These are phyloP conservation scores for Medicago lupulina DNA, from an alignment of 306 rosid species.

Conservation along the genomic window DNA sequence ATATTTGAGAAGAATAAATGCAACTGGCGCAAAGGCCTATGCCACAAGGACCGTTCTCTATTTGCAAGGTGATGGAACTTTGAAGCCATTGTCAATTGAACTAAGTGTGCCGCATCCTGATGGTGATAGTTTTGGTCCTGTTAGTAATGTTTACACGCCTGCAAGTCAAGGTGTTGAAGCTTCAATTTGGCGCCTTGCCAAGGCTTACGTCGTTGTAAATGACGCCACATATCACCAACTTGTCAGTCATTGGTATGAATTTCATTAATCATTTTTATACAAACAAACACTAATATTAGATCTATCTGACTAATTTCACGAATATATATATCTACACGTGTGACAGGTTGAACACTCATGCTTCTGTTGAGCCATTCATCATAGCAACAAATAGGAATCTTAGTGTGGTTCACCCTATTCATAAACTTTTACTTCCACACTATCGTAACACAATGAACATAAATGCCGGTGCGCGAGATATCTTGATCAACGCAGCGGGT, in stretches of 20 bases:
- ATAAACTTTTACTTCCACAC: conserved; percentile 49
- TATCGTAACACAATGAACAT: conserved; percentile 54
- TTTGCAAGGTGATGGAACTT: conserved; percentile 68
- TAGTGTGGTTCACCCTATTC: conserved; percentile 51
- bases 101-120: conserved; percentile 60
- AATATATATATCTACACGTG: neutral
- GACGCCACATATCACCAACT: conserved; percentile 74
- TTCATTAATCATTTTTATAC: neutral
- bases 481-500: conserved; percentile 46
- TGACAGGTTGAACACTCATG: conserved; percentile 77
- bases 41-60: conserved; percentile 65
- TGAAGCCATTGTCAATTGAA: conserved; percentile 76
- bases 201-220: conserved; percentile 73
- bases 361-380: conserved; percentile 68
- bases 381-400: conserved; percentile 52
- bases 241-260: conserved; percentile 66
- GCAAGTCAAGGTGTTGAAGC: conserved; percentile 60
- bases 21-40: conserved; percentile 56
- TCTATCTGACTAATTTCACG: neutral
- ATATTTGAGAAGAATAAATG: conserved; percentile 60
- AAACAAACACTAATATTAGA: neutral
- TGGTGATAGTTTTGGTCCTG: conserved; percentile 72
- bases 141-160: conserved; percentile 57
- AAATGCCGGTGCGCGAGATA: conserved; percentile 42
- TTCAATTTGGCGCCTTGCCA: conserved; percentile 68